These are phyloP conservation scores for Collybia mongolica DNA, from an alignment of 768 basidiomycete species.

Conservation along the genomic window DNA sequence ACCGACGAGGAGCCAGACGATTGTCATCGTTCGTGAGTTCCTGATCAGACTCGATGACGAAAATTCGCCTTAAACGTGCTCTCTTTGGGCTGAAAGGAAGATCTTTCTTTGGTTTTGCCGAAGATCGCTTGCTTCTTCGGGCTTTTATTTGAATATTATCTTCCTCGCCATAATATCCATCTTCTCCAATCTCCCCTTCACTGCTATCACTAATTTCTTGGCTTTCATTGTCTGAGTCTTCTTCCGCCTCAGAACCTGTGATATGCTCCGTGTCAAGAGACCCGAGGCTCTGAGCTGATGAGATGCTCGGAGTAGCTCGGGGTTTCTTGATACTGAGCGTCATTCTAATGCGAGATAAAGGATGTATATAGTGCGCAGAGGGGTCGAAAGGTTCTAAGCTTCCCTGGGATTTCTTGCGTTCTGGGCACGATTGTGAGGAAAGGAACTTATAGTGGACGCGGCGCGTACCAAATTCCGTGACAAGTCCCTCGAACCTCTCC, in stretches of 20 bases:
- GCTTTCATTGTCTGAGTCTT: slow-evolving; percentile 29
- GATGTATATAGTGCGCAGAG: slow-evolving; percentile 54
- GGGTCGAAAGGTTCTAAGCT: slow-evolving; percentile 58
- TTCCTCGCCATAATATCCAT: slow-evolving; percentile 22
- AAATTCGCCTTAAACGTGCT: slow-evolving; percentile 39
- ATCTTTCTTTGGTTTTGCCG: slow-evolving; percentile 20
- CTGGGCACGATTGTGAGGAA: slow-evolving; percentile 28
- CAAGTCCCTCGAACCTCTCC: slow-evolving; percentile 37
- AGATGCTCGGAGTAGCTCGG: slow-evolving; percentile 20
- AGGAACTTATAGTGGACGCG: slow-evolving; percentile 4
- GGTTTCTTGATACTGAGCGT: slow-evolving; percentile 29
- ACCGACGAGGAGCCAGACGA: slow-evolving; percentile 39
- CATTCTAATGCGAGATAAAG: slow-evolving; percentile 50
- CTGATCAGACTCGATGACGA: slow-evolving; percentile 34
- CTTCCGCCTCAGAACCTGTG: slow-evolving; percentile 19
- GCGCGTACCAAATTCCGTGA: slow-evolving; percentile 56
- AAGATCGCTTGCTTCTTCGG: slow-evolving; percentile 20
- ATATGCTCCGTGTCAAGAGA: neutral
- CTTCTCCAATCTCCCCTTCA: slow-evolving; percentile 24
- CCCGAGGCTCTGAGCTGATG: slow-evolving; percentile 22
- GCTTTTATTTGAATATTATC: slow-evolving; percentile 12
- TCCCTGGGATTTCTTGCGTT: slow-evolving; percentile 41
- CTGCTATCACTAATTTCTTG: slow-evolving; percentile 16
- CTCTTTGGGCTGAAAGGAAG: slow-evolving; percentile 73
- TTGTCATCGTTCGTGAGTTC: slow-evolving; percentile 22